A percentile compares a stretch with the other conserved stretches of the same genome.
phyloP scores from a whole-genome alignment of 495 filamentous ascomycete genomes.

The Lindgomyces ingoldianus region DNA sequence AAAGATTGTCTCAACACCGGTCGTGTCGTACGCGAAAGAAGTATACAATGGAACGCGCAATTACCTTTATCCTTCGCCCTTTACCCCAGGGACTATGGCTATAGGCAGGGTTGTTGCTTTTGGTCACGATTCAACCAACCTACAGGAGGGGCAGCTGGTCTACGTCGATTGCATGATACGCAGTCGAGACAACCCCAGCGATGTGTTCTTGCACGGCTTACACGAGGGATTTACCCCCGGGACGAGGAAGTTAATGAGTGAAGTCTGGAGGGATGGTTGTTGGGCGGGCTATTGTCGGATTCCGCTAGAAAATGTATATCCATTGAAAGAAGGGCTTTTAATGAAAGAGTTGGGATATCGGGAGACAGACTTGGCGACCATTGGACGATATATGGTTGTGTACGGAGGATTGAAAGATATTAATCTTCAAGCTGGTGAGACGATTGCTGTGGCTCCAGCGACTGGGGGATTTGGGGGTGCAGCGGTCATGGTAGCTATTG shows the following conservation, averaged over 20 bases:
- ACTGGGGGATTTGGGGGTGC: constrained; percentile 42
- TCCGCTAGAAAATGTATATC: constrained; percentile 52
- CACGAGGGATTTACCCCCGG: constrained; percentile 36
- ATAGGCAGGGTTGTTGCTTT: constrained; percentile 53
- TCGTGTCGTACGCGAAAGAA: constrained; percentile 34
- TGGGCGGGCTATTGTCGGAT: constrained; percentile 50
- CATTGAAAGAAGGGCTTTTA: constrained; percentile 49
- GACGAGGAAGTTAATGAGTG: constrained; percentile 45
- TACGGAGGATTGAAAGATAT: constrained; percentile 58
- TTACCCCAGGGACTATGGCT: constrained; percentile 38
- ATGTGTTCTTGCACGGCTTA: constrained; percentile 46
- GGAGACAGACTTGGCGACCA: constrained; percentile 44
- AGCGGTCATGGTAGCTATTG: constrained; percentile 37
- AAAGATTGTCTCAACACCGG: constrained; percentile 36
- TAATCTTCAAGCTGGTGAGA: constrained; percentile 47
- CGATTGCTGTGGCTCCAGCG: constrained; percentile 40
- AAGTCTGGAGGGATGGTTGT: constrained; percentile 51
- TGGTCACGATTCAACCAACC: constrained; percentile 50
- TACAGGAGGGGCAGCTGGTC: constrained; percentile 52
- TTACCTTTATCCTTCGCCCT: constrained; percentile 41
- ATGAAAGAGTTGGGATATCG: constrained; percentile 45
- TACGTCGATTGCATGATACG: constrained; percentile 48
- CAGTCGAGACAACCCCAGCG: constrained; percentile 50
- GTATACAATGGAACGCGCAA: constrained; percentile 25
- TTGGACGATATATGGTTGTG: constrained; percentile 46